Base-by-base conservation (phyloP, 2,329 filamentous ascomycete genomes). In the Magnaporthiopsis poae region DNA sequence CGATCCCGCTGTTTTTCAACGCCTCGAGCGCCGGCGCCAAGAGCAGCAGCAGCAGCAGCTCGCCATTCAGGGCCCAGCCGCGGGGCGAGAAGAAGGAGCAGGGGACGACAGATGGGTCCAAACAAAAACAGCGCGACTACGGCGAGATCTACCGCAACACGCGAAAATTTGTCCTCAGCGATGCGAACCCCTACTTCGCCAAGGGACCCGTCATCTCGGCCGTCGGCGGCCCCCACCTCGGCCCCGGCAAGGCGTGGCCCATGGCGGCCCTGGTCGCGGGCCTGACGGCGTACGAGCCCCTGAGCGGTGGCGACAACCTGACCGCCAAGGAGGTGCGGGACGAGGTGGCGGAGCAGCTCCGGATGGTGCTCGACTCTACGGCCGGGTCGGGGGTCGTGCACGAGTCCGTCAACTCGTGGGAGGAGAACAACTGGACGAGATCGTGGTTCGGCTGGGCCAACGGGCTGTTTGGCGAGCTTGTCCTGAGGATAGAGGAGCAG, bases 121-220 rank as follows among this genome's bases (percentile, higher is more conserved):
- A 25, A 11, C 18, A 56, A 8, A 9, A 36, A 36, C 35, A 36
- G 35, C 77, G 81, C 13, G 76, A 80, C 31, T 80, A 85, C 35
- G 85, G 93, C 70, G 70, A 81, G 5, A 81, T 90, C 1, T 96
- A 96, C 75, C 84, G 86, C 0, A 96, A 96, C 71, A 95, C 91
- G 0, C 66, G 70, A 39, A 65, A 65, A 7, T 67, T 70, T 8
- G 69, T 69, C 18, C 66, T 71, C 18, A 69, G 83, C 52, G 84
- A 84, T 66, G 84, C 85, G 0, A 95, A 96, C 71, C 90, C 91
- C 66, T 96, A 95, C 76, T 96, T 84, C 71, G 80, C 90, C 65
- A 80, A 81, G 21, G 90, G 90, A 0, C 78, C 81, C 0, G 83
- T 81, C 0, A 89, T 95, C 72, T 86, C 84, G 5, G 90, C 88